Evolutionary conservation across 768 basidiomycete genomes (phyloP).

Genomic region (Mrakia blollopis): DNA sequence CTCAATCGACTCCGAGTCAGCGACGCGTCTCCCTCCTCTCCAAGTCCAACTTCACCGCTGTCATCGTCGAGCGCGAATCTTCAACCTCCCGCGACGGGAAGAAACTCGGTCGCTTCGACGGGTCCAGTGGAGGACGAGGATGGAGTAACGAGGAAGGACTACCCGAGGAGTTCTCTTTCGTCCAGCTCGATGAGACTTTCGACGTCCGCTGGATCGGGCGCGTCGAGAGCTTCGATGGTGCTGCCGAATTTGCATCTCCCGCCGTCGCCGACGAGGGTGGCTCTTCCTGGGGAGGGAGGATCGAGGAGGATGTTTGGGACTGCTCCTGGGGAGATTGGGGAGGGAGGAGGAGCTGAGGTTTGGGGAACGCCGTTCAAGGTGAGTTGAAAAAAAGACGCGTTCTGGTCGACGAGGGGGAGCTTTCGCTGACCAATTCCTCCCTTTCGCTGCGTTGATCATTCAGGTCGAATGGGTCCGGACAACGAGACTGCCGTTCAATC

Average conservation of each 20-base stretch:
- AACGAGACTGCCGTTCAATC: conserved; percentile 64
- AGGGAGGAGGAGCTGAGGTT: conserved; percentile 35
- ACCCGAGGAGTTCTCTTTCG: conserved; percentile 20
- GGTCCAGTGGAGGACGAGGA: conserved; percentile 33
- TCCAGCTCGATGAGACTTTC: neutral
- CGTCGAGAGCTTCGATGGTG: neutral
- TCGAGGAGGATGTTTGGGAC: neutral
- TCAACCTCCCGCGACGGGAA: neutral
- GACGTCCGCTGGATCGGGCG: neutral
- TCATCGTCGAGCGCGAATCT: neutral
- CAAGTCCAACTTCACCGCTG: neutral
- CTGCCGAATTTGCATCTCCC: conserved; percentile 23
- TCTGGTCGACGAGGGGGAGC: neutral
- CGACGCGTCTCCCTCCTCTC: neutral
- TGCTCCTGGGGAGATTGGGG: conserved; percentile 34
- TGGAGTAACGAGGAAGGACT: conserved; percentile 43
- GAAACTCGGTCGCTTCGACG: neutral
- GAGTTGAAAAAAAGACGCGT: neutral
- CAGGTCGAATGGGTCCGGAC: conserved; percentile 45
- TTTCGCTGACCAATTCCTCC: neutral
- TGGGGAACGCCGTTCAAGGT: conserved; percentile 80
- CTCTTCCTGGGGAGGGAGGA: neutral
- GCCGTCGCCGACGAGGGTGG: neutral
- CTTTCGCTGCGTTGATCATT: neutral
- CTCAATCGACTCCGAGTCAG: neutral